Percentiles rank a stretch among this genome's conserved stretches.
Conservation (phyloP, 495 filamentous ascomycete genomes). For the Melanomma pulvis-pyrius region DNA sequence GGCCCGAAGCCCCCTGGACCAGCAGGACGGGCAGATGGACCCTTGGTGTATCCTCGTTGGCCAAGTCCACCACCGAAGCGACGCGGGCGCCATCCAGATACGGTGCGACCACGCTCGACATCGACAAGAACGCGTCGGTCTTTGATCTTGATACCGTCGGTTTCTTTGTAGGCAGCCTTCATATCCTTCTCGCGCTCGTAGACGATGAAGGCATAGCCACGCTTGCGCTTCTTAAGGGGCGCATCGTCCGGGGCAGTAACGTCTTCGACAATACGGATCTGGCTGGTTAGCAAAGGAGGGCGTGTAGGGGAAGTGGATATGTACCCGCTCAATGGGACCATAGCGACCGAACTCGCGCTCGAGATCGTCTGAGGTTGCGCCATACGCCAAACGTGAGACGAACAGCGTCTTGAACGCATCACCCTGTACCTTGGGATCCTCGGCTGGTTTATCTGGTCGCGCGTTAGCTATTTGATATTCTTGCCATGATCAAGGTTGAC, state of each 20-base stretch:
- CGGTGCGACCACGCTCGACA: constrained; percentile 93
- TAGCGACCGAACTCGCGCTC: constrained; percentile 94
- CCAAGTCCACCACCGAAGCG: constrained; percentile 92
- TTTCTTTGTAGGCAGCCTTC: constrained; percentile 96
- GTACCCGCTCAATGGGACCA: constrained; percentile 90
- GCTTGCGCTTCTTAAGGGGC: constrained; percentile 79
- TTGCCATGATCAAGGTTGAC: not conserved
- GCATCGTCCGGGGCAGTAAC: constrained; percentile 69
- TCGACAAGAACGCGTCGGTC: constrained; percentile 91
- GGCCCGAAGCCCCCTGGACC: constrained; percentile 57
- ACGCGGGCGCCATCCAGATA: constrained; percentile 90
- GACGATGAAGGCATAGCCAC: constrained; percentile 95
- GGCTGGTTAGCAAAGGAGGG: constrained; percentile 14
- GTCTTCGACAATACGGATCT: constrained; percentile 86
- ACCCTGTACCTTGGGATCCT: constrained; percentile 83
- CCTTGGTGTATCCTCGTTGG: constrained; percentile 90
- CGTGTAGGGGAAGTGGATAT: constrained; percentile 32
- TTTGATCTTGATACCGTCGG: constrained; percentile 89
- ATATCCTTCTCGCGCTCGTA: constrained; percentile 98
- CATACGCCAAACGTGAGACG: constrained; percentile 85
- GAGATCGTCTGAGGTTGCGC: constrained; percentile 83
- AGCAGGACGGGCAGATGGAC: constrained; percentile 70
- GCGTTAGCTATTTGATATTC: constrained; percentile 15
- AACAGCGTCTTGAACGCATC: constrained; percentile 96
- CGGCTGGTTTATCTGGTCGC: constrained; percentile 44